phyloP scores from a whole-genome alignment of 306 rosid genomes.

The Cucurbita moschata region DNA sequence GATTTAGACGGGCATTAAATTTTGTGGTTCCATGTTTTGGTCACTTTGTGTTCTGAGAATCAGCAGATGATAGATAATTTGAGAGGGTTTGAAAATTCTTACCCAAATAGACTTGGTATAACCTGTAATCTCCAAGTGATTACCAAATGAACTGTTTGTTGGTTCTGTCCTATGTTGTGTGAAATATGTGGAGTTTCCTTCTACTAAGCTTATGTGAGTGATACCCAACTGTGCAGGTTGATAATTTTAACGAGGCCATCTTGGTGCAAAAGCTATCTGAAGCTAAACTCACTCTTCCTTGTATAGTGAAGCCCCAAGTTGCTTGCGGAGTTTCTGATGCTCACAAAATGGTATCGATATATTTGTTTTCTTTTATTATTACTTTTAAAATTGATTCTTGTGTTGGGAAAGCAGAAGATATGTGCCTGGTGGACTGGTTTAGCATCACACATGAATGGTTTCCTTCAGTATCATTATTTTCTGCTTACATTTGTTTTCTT shows the following conservation, averaged over 20 bases:
- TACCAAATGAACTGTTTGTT: background rate
- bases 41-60: background rate
- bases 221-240: constrained; percentile 28
- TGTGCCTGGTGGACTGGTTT: background rate
- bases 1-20: background rate
- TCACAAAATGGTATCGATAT: constrained; percentile 50
- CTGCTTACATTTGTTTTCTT: too few relatives aligned
- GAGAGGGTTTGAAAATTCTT: background rate
- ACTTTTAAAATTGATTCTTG: background rate
- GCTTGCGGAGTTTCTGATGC: constrained; percentile 83
- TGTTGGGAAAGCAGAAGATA: background rate
- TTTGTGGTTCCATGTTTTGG: background rate
- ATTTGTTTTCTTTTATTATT: background rate
- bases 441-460: background rate
- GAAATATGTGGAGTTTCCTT: background rate
- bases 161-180: background rate
- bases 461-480: background rate
- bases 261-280: constrained; percentile 29
- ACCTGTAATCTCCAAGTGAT: background rate
- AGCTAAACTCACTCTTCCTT: constrained; percentile 59
- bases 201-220: background rate
- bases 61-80: background rate
- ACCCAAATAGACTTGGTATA: background rate
- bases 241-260: constrained; percentile 34
- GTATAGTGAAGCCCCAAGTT: constrained; percentile 87